Percentiles rank a stretch among this genome's conserved stretches.
phyloP scores from a whole-genome alignment of 2,329 filamentous ascomycete species.

The Verticillium isaacii region DNA sequence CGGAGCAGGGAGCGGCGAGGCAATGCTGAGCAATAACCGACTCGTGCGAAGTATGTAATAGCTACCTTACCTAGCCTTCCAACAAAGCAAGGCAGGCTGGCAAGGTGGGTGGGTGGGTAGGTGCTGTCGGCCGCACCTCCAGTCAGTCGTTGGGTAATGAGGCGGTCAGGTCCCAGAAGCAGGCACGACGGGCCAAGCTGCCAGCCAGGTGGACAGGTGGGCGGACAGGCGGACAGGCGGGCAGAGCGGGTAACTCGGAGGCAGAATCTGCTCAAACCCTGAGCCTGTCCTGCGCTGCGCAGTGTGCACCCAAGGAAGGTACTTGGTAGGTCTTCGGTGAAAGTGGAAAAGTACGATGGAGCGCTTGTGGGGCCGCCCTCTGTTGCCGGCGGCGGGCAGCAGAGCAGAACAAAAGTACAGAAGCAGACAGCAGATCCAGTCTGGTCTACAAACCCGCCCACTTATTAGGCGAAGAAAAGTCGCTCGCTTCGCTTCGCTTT shows the following conservation, averaged over 20 bases:
- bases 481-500: background rate
- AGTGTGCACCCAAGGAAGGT: background rate
- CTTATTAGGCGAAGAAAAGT: background rate
- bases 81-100: background rate
- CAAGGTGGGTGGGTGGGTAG: too few relatives aligned
- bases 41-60: background rate
- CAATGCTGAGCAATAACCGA: background rate
- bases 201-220: too few relatives aligned
- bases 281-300: background rate
- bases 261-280: background rate
- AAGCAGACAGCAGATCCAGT: background rate
- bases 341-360: background rate
- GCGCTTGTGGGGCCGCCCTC: background rate
- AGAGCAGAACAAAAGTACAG: background rate
- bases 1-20: background rate
- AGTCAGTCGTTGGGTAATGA: background rate
- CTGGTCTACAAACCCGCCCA: background rate
- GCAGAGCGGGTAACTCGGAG: background rate
- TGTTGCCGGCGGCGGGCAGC: background rate
- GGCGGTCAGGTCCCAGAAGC: background rate
- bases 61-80: background rate
- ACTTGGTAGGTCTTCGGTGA: background rate
- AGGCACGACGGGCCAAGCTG: too few relatives aligned
- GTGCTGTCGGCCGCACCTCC: too few relatives aligned
- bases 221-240: background rate